Evolutionary conservation across 306 rosid species (phyloP).

Genomic region (Quercus cerris): DNA sequence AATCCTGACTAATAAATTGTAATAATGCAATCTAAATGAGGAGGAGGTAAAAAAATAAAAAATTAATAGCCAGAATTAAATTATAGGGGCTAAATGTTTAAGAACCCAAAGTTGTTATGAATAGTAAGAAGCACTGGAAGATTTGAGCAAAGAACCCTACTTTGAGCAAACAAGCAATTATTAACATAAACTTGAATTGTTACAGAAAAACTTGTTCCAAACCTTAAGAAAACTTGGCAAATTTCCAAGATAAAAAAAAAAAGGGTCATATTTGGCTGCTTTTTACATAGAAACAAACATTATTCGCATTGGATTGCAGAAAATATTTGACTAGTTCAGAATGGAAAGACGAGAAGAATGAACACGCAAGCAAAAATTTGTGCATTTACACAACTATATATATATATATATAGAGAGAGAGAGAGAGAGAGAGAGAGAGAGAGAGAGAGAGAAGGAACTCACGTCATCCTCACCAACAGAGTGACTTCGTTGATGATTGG

Average conservation of each 20-base stretch:
- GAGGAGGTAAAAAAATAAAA: too few relatives aligned
- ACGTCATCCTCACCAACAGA: constrained; percentile 89
- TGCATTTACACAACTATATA: background rate
- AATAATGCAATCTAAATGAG: too few relatives aligned
- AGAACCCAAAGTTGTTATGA: too few relatives aligned
- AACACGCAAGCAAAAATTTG: background rate
- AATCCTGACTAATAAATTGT: too few relatives aligned
- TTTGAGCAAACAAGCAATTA: constrained; percentile 5
- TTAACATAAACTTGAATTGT: background rate
- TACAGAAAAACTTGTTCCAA: background rate
- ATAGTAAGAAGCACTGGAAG: too few relatives aligned
- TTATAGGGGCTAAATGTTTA: too few relatives aligned
- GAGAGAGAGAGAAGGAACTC: constrained; percentile 36
- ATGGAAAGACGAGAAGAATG: constrained; percentile 5
- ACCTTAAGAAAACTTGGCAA: background rate
- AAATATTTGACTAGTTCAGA: background rate
- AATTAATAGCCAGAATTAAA: too few relatives aligned
- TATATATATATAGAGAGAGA: background rate
- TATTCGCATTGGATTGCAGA: background rate
- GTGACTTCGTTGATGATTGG: constrained; percentile 77
- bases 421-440: too few relatives aligned
- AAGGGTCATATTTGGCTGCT: background rate
- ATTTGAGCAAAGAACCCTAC: constrained; percentile 34
- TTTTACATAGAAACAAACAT: background rate
- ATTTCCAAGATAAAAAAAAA: background rate